Base-by-base conservation (phyloP, 2,329 filamentous ascomycete genomes). In the Thermothelomyces thermophilus region DNA sequence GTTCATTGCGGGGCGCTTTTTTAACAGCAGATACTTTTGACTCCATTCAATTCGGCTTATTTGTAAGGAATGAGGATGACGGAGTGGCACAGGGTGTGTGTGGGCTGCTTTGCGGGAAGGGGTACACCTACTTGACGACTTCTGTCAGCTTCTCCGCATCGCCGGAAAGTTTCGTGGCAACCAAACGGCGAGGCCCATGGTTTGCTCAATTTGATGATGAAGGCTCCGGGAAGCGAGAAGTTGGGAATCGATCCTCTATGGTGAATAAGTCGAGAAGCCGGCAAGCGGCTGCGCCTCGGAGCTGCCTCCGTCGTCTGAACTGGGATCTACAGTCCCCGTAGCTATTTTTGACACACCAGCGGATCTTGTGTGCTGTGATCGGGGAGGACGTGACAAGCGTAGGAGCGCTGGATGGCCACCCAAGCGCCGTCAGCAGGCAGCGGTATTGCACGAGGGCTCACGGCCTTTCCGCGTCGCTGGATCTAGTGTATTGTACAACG, bases 331-430 rank as follows among this genome's bases (percentile, higher is more conserved):
- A 17, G 33, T 37, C 26, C 20, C 37, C 33, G 47, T 47, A n/a
- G 39, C 45, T 54, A 54, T 51, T 50, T 51, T 54, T 54, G 52
- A 41, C 35, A 30, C 5, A 28, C n/a, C 22, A 36, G 11, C 37
- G 20, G 36, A 42, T 26, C 16, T 37, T 26, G 19, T 19, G 10
- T 41, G n/a, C 39, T n/a, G 11, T 6, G 47, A 22, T 31, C 20
- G 30, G 41, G 40, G 44, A 41, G 47, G 43, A 42, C 43, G 51
- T 36, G 39, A 45, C 46, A 41, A 37, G 35, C 35, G 39, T 2
- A 22, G 26, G 8, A 37, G 26, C 14, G 41, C 35, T 36, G 28
- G 11, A 41, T 28, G 22, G 37, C 16, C 17, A n/a, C 16, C n/a
- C 39, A 41, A 40, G 33, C 24, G 17, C 19, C 16, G 22, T 10